Evolutionary conservation across 208 protist genomes (phyloP), one percentile per base, ranked within the genome.

Genomic region (Porcisia hertigi): DNA sequence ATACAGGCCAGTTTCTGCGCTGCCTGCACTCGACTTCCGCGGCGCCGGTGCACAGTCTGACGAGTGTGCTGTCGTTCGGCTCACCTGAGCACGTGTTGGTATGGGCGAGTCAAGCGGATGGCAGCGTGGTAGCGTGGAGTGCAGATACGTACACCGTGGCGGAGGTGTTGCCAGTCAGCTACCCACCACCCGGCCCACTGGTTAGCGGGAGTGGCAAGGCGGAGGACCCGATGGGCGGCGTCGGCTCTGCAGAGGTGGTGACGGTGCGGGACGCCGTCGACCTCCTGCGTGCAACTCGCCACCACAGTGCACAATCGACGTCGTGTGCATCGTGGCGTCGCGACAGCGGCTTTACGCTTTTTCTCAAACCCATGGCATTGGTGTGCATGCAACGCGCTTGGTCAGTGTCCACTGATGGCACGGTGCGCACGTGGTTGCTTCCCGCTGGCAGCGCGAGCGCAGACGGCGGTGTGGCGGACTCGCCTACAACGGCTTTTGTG

Each of bases 391-490:
- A 81, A 58, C 84, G 87, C 3, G 75, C 81, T 34, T 92, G 87
- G 87, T 80, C 85, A 5, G 78, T 75, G 14, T 84, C 82, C 1
- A 92, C 85, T 11, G 87, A 92, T 69, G 87, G 87, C 39, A 88
- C 85, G 1, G 87, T 92, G 76, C 84, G 87, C 62, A 85, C 85
- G 20, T 92, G 87, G 85, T 78, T 92, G 54, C 75, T 88, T 63
- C 80, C 87, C 3, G 65, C 69, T 2, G 75, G 64, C 23, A 62
- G 36, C 36, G 45, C 59, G 11, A n/a, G 45, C 59, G 9, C 59
- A 14, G 34, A 41, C 39, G 34, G 30, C 11, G 53, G 20, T 8
- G 62, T 30, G 30, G 60, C 20, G 49, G 54, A 45, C 54, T 36
- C 52, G 7, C 23, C 60, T 25, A n/a, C 5, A 23, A 12, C 0